Base-by-base conservation (phyloP, 139 green algal genomes). In the Yamagishiella unicocca region DNA sequence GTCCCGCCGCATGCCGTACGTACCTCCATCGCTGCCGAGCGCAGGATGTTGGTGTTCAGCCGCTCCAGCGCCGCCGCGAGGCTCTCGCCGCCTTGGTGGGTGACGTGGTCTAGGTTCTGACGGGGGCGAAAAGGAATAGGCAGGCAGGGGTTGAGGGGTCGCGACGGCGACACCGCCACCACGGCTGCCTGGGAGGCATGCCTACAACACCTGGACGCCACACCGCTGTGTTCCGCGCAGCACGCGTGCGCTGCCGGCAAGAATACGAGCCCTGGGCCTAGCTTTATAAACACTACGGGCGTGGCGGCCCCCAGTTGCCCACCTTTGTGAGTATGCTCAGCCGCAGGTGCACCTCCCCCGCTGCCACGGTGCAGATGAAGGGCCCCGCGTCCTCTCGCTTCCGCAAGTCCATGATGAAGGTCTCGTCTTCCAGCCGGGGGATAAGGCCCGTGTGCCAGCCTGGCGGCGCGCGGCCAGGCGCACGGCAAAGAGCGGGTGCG, bases 381-480 rank as follows among this genome's bases (percentile, higher is more conserved):
- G 79, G 70, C 5, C 87, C 87, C 43, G 87, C 87, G 54, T 88
- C 80, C 33, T 83, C 71, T 0, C 87, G 70, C 80, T 83, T 75
- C 45, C 70, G 43, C 46, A 82, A 42, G 80, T 88, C 80, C 25
- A 50, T 70, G 70, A 90, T 75, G 76, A 90, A 90, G 5, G 40
- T 78, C 79, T 90, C 87, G 72, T 90, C 87, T 53, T 88, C 81
- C 68, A 90, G 71, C 12, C 87, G 79, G 19, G 87, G 80, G 22
- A 53, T 79, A 12, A 90, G 80, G 55, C 80, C 80, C 25, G 80
- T 90, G 61, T 74, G 43, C 80, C 87, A 90, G 31, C 9, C 87
- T 90, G 71, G 53, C 35, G 10, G 75, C 5, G 3, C 12, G 35
- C 7, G n/a, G n/a, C n/a, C n/a, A n/a, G n/a, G n/a, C n/a, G n/a